These are phyloP conservation scores for Neoascochyta sp. DNA, from an alignment of 2,329 filamentous ascomycete genomes.

Conservation along the genomic window DNA sequence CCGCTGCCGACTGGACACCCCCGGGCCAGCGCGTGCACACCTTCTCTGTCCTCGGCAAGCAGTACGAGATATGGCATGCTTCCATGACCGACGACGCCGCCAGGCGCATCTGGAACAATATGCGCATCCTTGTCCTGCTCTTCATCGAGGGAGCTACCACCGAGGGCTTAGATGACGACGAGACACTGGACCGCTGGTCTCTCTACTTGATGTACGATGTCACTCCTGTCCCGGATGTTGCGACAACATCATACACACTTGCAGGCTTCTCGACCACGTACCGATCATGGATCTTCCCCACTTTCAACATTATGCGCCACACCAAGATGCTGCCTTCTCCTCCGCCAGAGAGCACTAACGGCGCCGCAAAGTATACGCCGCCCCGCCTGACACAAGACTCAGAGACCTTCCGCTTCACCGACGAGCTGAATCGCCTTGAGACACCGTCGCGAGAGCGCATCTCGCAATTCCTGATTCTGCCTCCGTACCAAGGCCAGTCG, in stretches of 20 bases:
- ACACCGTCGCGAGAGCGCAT: constrained; percentile 78
- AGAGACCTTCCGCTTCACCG: constrained; percentile 28
- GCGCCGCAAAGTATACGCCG: constrained; percentile 40
- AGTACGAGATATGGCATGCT: constrained; percentile 82
- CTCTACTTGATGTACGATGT: constrained; percentile 68
- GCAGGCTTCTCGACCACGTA: constrained; percentile 90
- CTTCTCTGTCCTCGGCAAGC: constrained; percentile 59
- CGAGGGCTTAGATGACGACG: constrained; percentile 66
- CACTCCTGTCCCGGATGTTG: constrained; percentile 26
- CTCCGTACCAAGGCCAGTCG: constrained; percentile 77
- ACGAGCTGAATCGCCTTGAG: constrained; percentile 48
- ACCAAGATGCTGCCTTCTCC: constrained; percentile 34
- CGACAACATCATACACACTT: constrained; percentile 60
- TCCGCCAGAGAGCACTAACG: constrained; percentile 24
- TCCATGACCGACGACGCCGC: constrained; percentile 67
- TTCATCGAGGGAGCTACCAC: constrained; percentile 91
- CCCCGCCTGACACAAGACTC: constrained; percentile 26
- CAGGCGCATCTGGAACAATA: constrained; percentile 68
- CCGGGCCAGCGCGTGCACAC: constrained; percentile 69
- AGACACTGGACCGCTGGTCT: constrained; percentile 77
- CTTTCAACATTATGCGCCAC: constrained; percentile 39
- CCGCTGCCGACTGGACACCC: constrained; percentile 55
- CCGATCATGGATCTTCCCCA: constrained; percentile 68
- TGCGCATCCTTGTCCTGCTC: constrained; percentile 78
- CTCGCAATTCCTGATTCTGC: constrained; percentile 89